These are phyloP conservation scores for Aspergillus flavus DNA, from an alignment of 2,329 filamentous ascomycete species.

Conservation along the genomic window DNA sequence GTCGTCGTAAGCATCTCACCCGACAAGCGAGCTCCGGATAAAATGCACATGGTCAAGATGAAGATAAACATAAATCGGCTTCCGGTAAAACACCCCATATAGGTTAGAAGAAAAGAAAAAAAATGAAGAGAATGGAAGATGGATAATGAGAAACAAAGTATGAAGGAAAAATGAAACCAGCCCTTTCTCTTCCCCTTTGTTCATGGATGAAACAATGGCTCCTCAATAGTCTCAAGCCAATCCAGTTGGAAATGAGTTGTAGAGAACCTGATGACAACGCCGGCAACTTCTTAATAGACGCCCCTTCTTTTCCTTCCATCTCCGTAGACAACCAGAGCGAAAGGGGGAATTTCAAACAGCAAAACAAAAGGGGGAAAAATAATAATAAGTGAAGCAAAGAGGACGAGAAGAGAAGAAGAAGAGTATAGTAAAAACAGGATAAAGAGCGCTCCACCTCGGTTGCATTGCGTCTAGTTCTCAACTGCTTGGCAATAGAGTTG, in stretches of 20 bases:
- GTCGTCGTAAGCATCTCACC: slow-evolving; percentile 22
- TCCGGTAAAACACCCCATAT: background rate
- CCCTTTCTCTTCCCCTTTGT: slow-evolving; percentile 6
- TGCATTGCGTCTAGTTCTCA: slow-evolving; percentile 30
- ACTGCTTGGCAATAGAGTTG: slow-evolving; percentile 76
- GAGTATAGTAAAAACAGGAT: slow-evolving; percentile 10
- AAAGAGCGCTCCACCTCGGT: background rate
- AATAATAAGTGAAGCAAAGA: slow-evolving; percentile 14
- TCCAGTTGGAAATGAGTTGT: slow-evolving; percentile 30
- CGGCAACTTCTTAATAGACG: slow-evolving; percentile 9
- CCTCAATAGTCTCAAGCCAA: slow-evolving; percentile 32
- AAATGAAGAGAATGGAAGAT: slow-evolving; percentile 11
- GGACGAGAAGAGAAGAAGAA: slow-evolving; percentile 14
- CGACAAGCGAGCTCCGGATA: background rate
- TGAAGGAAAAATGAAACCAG: slow-evolving; percentile 8
- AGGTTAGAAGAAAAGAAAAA: background rate
- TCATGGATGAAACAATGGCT: slow-evolving; percentile 18
- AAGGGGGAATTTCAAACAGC: background rate
- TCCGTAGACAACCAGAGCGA: slow-evolving; percentile 6
- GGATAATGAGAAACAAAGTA: background rate
- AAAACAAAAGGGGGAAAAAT: slow-evolving; percentile 13
- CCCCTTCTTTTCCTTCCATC: slow-evolving; percentile 15
- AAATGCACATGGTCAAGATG: slow-evolving; percentile 3
- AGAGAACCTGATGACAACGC: slow-evolving; percentile 30
- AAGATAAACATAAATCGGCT: background rate